Percentiles rank a stretch among this genome's conserved stretches.
phyloP scores from a whole-genome alignment of 768 basidiomycete species.

The Amanita rubescens region DNA sequence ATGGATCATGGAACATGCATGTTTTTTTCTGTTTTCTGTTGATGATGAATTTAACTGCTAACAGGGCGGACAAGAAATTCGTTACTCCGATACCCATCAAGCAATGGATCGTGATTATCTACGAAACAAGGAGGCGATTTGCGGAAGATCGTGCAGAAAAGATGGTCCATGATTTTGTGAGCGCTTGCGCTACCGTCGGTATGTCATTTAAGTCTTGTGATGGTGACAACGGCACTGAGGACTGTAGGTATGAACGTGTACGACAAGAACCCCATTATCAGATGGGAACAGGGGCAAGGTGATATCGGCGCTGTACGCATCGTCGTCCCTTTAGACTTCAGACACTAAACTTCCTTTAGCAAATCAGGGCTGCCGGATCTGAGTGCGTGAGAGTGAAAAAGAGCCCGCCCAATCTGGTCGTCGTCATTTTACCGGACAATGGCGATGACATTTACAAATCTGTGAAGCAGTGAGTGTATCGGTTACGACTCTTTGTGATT shows the following conservation, averaged over 20 bases:
- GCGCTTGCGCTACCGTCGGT: constrained; percentile 51
- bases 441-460: constrained; percentile 69
- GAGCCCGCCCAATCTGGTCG: constrained; percentile 46
- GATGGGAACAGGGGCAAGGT: constrained; percentile 53
- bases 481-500: not conserved
- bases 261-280: constrained; percentile 37
- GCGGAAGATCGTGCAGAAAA: constrained; percentile 30
- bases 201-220: constrained; percentile 24
- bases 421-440: constrained; percentile 65
- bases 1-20: constrained; percentile 78
- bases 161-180: constrained; percentile 46
- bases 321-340: not conserved
- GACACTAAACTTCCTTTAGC: constrained; percentile 29
- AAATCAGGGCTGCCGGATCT: constrained; percentile 44
- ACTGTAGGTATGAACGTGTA: constrained; percentile 49
- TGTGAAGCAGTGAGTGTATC: constrained; percentile 63
- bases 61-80: constrained; percentile 66
- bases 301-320: constrained; percentile 30
- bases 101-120: constrained; percentile 59
- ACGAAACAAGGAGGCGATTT: constrained; percentile 52
- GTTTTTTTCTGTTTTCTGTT: constrained; percentile 13
- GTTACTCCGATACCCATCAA: constrained; percentile 43
- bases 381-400: constrained; percentile 32
- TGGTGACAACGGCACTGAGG: constrained; percentile 24
- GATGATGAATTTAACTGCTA: constrained; percentile 29